Evolutionary conservation across 2,329 filamentous ascomycete genomes (phyloP).

Genomic region (Xylariaceae sp.): DNA sequence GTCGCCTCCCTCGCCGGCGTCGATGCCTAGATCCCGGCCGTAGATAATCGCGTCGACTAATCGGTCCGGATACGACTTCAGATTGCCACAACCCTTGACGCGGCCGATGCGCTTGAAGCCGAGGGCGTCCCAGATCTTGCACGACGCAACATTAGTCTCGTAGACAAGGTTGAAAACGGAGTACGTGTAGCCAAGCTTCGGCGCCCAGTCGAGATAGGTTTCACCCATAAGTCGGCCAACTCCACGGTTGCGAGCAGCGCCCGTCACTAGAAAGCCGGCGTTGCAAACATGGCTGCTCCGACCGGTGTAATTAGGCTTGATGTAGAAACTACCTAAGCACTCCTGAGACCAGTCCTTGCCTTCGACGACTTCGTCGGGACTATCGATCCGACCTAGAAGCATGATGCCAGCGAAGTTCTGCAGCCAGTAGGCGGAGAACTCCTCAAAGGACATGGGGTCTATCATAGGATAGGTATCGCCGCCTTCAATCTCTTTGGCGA

Average conservation of each 20-base stretch:
- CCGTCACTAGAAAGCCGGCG: conserved; percentile 71
- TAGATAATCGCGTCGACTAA: conserved; percentile 74
- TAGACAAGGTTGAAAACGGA: conserved; percentile 93
- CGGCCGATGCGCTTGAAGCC: conserved; percentile 90
- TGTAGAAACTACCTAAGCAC: conserved; percentile 87
- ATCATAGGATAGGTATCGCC: conserved; percentile 91
- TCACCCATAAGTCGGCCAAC: conserved; percentile 74
- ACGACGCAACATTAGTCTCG: conserved; percentile 86
- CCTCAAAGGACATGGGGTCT: conserved; percentile 66
- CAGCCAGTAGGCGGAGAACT: conserved; percentile 84
- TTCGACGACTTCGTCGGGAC: conserved; percentile 54
- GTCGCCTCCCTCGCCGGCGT: conserved; percentile 43
- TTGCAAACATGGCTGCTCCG: conserved; percentile 90
- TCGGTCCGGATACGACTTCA: conserved; percentile 64
- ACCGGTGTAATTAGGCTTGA: conserved; percentile 91
- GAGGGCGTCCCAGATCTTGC: conserved; percentile 85
- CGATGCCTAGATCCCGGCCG: conserved; percentile 57
- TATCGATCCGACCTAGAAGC: conserved; percentile 71
- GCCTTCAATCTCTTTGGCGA: conserved; percentile 87
- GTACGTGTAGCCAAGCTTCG: conserved; percentile 80
- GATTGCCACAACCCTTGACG: conserved; percentile 66
- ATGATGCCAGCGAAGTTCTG: conserved; percentile 86
- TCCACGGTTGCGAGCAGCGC: conserved; percentile 67
- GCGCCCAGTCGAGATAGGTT: conserved; percentile 72
- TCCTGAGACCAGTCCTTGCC: conserved; percentile 71